Conservation (phyloP, 768 basidiomycete genomes). For the Termitomyces sp. region DNA sequence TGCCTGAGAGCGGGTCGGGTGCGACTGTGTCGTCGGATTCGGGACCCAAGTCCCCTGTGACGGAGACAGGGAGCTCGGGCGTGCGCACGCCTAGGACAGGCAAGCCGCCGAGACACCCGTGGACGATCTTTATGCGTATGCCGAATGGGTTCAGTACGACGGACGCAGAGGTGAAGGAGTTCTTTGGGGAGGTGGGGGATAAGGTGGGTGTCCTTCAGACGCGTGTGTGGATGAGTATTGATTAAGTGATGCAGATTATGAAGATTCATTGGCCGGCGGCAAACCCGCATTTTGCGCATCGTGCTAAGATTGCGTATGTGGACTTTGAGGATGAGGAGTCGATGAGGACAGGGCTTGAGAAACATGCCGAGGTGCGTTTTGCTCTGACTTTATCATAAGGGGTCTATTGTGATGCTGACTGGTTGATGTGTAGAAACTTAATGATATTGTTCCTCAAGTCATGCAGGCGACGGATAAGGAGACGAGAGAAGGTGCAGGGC, state of each 20-base stretch:
- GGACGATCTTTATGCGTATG: conserved; percentile 84
- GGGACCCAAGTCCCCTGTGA: conserved; percentile 53
- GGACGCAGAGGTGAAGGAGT: conserved; percentile 71
- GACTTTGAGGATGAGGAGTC: conserved; percentile 89
- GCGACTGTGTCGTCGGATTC: conserved; percentile 29
- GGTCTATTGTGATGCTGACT: conserved; percentile 13
- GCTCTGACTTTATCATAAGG: not conserved
- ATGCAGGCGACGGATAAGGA: conserved; percentile 68
- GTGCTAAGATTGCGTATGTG: conserved; percentile 73
- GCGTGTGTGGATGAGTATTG: not conserved
- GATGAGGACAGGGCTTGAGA: conserved; percentile 77
- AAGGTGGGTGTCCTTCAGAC: conserved; percentile 47
- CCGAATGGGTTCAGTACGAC: conserved; percentile 36
- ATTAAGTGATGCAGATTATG: conserved; percentile 49
- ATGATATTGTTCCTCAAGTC: conserved; percentile 64
- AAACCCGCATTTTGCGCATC: conserved; percentile 34
- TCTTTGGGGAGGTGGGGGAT: conserved; percentile 69
- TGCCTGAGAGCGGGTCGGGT: conserved; percentile 23
- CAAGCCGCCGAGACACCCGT: conserved; percentile 67
- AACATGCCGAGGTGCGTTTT: conserved; percentile 63
- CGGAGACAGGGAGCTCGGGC: conserved; percentile 55
- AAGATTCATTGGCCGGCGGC: conserved; percentile 58
- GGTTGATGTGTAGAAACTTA: conserved; percentile 53
- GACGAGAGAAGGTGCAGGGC: conserved; percentile 25
- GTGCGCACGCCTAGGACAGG: conserved; percentile 70